A percentile compares a stretch with the other conserved stretches of the same genome.
Conservation (phyloP, 192 early-diverging fungal species). For the Allomyces javanicus region DNA sequence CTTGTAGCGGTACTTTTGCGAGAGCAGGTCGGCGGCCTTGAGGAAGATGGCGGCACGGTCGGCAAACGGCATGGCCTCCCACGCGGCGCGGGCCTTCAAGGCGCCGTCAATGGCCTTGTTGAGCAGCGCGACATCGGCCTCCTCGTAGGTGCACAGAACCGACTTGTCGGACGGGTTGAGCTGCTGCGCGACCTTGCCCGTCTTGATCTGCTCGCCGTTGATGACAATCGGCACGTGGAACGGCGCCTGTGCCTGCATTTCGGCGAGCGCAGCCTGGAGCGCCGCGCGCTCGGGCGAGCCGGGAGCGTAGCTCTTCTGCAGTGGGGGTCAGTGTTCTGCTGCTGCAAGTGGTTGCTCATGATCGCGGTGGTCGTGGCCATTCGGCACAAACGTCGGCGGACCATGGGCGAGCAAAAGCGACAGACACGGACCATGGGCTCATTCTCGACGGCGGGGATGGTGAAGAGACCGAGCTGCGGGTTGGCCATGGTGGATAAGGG, state of each 20-base stretch:
- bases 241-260: conserved; percentile 44
- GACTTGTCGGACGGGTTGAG: conserved; percentile 57
- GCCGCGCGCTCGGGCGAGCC: conserved; percentile 49
- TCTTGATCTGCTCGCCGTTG: conserved; percentile 64
- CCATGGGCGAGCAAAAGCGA: neutral
- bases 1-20: conserved; percentile 78
- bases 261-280: conserved; percentile 56
- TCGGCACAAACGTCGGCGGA: neutral
- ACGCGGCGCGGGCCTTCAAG: conserved; percentile 57
- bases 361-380: conserved; percentile 1
- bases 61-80: conserved; percentile 84
- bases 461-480: conserved; percentile 55
- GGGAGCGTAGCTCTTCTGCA: conserved; percentile 46
- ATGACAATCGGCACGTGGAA: conserved; percentile 65
- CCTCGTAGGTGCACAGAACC: conserved; percentile 63
- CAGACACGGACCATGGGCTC: conserved; percentile 51
- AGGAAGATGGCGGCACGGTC: conserved; percentile 91
- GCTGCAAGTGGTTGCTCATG: neutral
- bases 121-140: conserved; percentile 50
- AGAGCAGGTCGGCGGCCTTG: conserved; percentile 85
- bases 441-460: conserved; percentile 61
- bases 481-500: conserved; percentile 22
- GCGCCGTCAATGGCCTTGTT: conserved; percentile 64
- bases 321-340: conserved; percentile 6
- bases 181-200: conserved; percentile 48